Evolutionary conservation across 179 eudicot species (phyloP).

Genomic region (Corrigiola litoralis): DNA sequence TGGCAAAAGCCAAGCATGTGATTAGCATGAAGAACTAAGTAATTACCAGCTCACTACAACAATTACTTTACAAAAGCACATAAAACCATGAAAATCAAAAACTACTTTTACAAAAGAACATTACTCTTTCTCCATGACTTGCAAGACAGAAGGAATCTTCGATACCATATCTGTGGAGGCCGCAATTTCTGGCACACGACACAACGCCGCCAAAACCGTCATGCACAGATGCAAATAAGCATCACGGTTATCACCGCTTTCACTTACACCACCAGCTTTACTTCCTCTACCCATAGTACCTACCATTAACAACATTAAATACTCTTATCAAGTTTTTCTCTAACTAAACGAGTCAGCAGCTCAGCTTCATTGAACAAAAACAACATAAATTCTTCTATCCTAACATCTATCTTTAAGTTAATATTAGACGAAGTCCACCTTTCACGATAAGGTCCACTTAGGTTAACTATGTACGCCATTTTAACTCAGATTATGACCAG

Average conservation of each 20-base stretch:
- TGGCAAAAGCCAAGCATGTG: not conserved
- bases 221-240: constrained; percentile 64
- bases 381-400: too few relatives aligned
- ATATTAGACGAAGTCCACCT: too few relatives aligned
- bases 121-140: constrained; percentile 60
- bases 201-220: constrained; percentile 62
- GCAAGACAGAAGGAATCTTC: constrained; percentile 54
- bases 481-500: too few relatives aligned
- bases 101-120: not conserved
- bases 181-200: constrained; percentile 70
- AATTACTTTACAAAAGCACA: not conserved
- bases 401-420: too few relatives aligned
- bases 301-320: constrained; percentile 20
- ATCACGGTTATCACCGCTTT: constrained; percentile 43
- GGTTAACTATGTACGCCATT: too few relatives aligned
- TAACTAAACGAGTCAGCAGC: too few relatives aligned
- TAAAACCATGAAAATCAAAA: not conserved
- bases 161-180: constrained; percentile 60
- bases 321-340: too few relatives aligned
- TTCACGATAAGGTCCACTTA: too few relatives aligned
- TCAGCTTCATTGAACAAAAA: too few relatives aligned
- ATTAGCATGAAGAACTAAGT: not conserved
- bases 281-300: constrained; percentile 65
- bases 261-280: constrained; percentile 14
- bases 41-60: not conserved